Base-by-base conservation (phyloP, 176 grass and related monocot species). In the Tillandsia fasciculata region DNA sequence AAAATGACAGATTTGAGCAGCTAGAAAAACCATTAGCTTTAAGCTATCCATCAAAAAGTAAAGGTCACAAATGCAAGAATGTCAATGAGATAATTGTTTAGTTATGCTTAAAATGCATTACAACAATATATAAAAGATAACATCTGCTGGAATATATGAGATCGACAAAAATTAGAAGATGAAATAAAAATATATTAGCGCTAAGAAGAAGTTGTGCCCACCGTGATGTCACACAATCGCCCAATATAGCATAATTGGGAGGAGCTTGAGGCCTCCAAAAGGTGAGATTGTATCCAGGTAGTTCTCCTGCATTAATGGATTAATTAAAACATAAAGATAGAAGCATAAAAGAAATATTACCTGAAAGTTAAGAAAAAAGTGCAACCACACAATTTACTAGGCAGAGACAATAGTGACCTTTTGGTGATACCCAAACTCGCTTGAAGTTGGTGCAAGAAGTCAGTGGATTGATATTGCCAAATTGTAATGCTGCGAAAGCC, bases 211-310 rank as follows among this genome's bases (percentile, higher is more conserved):
- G 48, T 50, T 70, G 24, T 49, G 56, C 72, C 42, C 77, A 97
- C 93, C 88, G 87, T 65, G 93, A 97, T 24, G 93, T 92, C 24
- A 97, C 82, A 79, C 93, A 97, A 79, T 97, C 93, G 71, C 93
- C 93, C 79, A 97, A 82, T 69, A 92, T 92, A 70, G 85, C 86
- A 92, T 97, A 97, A 87, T 91, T 92, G 6, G 88, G 79, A 77
- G 93, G 89, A 87, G 89, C 79, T 76, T 92, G 89, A 18, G 93
- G 93, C 78, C 93, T 85, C 93, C 93, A 97, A 77, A 97, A 92
- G 8, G 93, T 97, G 53, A 97, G 89, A 52, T 83, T 97, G 74
- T 92, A 97, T 48, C 86, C 89, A 87, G 86, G 86, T 28, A 87
- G 68, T 48, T 80, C 65, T 53, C 89, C 93, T 97, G 72, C 64